Conservation (phyloP, 2,329 filamentous ascomycete species). For the Diaporthe citriasiana region DNA sequence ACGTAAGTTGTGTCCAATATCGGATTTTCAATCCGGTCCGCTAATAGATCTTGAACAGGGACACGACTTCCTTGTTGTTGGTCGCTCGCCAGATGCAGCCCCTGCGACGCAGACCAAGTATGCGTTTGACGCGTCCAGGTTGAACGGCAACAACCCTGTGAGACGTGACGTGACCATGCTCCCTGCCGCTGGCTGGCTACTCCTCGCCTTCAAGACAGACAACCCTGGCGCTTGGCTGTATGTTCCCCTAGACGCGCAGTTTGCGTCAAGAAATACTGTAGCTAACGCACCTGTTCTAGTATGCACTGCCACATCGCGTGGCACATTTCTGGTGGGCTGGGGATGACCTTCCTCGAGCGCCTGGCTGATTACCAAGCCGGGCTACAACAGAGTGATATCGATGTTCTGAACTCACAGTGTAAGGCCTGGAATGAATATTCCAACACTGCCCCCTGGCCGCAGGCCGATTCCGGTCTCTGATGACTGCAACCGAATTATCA, state of each 20-base stretch:
- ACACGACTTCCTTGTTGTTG: constrained; percentile 50
- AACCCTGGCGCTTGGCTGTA: constrained; percentile 62
- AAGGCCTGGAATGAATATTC: constrained; percentile 38
- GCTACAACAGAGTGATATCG: constrained; percentile 26
- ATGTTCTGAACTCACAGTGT: constrained; percentile 37
- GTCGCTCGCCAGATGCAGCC: constrained; percentile 45
- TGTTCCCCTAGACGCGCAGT: neutral
- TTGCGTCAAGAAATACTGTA: neutral
- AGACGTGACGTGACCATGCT: constrained; percentile 62
- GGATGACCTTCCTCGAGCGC: constrained; percentile 39
- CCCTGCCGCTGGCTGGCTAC: constrained; percentile 59
- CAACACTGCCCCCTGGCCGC: constrained; percentile 20
- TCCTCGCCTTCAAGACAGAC: constrained; percentile 61
- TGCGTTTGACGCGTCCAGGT: constrained; percentile 47
- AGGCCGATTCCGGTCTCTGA: constrained; percentile 41
- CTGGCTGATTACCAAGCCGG: constrained; percentile 29
- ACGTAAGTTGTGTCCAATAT: constrained; percentile 41
- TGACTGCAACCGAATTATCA: neutral
- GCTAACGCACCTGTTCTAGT: neutral
- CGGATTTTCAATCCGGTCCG: neutral
- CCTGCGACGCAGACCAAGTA: constrained; percentile 40
- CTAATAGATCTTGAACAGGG: constrained; percentile 44
- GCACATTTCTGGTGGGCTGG: constrained; percentile 39
- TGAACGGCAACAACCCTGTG: constrained; percentile 58
- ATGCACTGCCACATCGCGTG: constrained; percentile 43